Conservation (phyloP, 2,329 filamentous ascomycete species). For the Cordyceps fumosorosea region DNA sequence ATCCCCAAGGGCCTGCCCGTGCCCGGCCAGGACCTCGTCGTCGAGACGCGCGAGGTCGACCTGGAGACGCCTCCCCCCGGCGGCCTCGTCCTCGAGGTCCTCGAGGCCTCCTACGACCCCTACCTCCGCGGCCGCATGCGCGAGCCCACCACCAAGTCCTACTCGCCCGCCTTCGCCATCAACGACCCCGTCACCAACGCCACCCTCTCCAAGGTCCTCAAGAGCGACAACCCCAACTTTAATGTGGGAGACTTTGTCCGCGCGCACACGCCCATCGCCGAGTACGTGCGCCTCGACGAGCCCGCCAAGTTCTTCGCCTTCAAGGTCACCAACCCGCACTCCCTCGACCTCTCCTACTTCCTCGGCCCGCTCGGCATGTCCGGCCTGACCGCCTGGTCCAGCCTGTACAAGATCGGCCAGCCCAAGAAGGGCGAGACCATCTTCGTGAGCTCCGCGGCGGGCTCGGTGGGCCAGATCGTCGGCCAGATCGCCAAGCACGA, state of each 20-base stretch:
- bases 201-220: constrained; percentile 62
- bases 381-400: constrained; percentile 64
- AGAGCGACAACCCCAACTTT: constrained; percentile 58
- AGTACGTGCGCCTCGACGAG: constrained; percentile 57
- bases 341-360: constrained; percentile 61
- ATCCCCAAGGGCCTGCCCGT: constrained; percentile 61
- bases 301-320: constrained; percentile 33
- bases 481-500: constrained; percentile 79
- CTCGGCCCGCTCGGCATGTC: constrained; percentile 60
- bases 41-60: constrained; percentile 65
- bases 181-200: constrained; percentile 58
- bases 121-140: constrained; percentile 82
- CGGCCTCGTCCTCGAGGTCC: constrained; percentile 64
- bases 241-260: constrained; percentile 60
- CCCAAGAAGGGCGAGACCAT: constrained; percentile 66
- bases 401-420: constrained; percentile 57
- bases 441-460: constrained; percentile 72
- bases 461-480: constrained; percentile 76
- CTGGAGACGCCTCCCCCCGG: constrained; percentile 50
- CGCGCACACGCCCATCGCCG: constrained; percentile 52
- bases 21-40: constrained; percentile 59
- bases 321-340: constrained; percentile 63
- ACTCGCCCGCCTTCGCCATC: constrained; percentile 42
- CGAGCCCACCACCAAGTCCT: constrained; percentile 56
- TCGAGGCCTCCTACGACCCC: constrained; percentile 74